These are phyloP conservation scores for Tympanopsis confertula DNA, from an alignment of 2,329 filamentous ascomycete species.

Conservation along the genomic window DNA sequence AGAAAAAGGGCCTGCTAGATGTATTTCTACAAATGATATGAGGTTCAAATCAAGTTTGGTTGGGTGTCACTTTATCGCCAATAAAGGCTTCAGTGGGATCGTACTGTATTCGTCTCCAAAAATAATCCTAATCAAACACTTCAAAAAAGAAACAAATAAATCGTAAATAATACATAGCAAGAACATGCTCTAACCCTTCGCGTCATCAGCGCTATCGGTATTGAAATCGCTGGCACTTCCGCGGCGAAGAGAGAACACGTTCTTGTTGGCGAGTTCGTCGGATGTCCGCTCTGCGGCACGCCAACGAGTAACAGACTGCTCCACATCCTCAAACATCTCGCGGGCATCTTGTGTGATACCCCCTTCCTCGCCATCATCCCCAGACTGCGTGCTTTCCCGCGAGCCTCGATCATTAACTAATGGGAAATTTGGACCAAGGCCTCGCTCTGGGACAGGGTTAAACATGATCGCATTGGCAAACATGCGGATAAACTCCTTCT, in stretches of 20 bases:
- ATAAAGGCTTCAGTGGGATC: too few relatives aligned
- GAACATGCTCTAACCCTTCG: too few relatives aligned
- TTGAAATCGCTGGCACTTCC: not conserved
- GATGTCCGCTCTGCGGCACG: not conserved
- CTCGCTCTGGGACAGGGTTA: constrained; percentile 22
- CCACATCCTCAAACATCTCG: constrained; percentile 1
- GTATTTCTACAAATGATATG: too few relatives aligned
- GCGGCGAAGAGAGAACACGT: not conserved
- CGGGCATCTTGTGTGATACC: not conserved
- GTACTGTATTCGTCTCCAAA: too few relatives aligned
- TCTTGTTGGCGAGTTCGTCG: constrained; percentile 1
- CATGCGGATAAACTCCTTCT: constrained; percentile 57
- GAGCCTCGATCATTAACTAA: not conserved
- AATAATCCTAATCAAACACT: too few relatives aligned
- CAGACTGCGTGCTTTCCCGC: not conserved
- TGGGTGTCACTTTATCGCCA: too few relatives aligned
- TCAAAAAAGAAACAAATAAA: too few relatives aligned
- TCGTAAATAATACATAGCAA: too few relatives aligned
- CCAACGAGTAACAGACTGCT: not conserved
- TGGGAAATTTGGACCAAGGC: not conserved
- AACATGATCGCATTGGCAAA: constrained; percentile 64
- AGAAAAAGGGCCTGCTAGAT: too few relatives aligned
- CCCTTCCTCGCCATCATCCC: not conserved
- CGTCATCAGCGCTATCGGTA: not conserved
- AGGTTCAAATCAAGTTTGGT: too few relatives aligned